Conservation (phyloP, 2,329 filamentous ascomycete genomes). For the Paecilomyces niveus region DNA sequence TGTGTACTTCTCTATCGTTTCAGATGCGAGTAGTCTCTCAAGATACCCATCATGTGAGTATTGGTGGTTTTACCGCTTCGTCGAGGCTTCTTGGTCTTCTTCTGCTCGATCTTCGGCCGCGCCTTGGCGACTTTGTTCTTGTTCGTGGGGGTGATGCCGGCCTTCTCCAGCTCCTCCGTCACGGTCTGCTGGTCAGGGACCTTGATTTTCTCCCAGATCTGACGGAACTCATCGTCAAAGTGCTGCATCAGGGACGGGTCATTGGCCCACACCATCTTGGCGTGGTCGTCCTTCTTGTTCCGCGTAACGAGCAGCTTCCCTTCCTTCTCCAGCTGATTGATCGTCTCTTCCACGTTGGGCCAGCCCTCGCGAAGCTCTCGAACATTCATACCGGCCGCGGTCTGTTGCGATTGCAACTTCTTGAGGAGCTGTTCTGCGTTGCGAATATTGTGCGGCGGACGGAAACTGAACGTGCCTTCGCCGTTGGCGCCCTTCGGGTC, state of each 20-base stretch:
- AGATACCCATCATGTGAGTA: constrained; percentile 73
- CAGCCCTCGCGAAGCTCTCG: constrained; percentile 95
- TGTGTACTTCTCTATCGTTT: constrained; percentile 22
- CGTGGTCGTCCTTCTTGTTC: constrained; percentile 85
- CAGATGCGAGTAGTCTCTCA: constrained; percentile 63
- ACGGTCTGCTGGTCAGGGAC: constrained; percentile 71
- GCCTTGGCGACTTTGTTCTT: constrained; percentile 63
- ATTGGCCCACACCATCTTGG: constrained; percentile 82
- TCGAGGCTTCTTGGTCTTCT: constrained; percentile 68
- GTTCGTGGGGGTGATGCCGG: constrained; percentile 76
- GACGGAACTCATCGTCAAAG: constrained; percentile 76
- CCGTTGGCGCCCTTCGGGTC: constrained; percentile 55
- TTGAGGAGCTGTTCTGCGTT: constrained; percentile 69
- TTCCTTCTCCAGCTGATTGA: constrained; percentile 69
- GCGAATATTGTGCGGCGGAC: constrained; percentile 75
- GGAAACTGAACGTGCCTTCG: constrained; percentile 72
- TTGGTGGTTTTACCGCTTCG: constrained; percentile 77
- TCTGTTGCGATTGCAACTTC: constrained; percentile 73
- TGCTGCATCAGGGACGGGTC: constrained; percentile 67
- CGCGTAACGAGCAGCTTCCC: constrained; percentile 78
- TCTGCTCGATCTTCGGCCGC: constrained; percentile 50
- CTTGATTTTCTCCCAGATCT: constrained; percentile 73
- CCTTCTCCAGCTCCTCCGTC: constrained; percentile 66
- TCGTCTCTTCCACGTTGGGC: constrained; percentile 72
- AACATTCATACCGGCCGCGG: constrained; percentile 72